Percentiles rank a stretch among this genome's conserved stretches.
phyloP scores from a whole-genome alignment of 495 filamentous ascomycete genomes.

The Annulohypoxylon moriforme region DNA sequence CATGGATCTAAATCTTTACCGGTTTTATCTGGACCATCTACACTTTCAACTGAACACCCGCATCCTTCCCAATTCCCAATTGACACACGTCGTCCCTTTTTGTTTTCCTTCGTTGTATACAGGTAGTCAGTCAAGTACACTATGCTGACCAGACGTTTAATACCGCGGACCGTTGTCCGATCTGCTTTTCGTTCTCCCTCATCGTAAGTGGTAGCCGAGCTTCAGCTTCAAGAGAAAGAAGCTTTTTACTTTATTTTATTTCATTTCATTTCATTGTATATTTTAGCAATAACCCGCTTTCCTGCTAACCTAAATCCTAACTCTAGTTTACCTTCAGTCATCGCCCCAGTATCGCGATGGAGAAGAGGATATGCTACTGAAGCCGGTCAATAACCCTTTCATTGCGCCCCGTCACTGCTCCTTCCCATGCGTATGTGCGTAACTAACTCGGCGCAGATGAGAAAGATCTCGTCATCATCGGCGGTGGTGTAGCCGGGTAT shows the following conservation, averaged over 20 bases:
- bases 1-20: not conserved
- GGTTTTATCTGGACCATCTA: constrained; percentile 8
- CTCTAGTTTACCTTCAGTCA: constrained; percentile 67
- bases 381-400: constrained; percentile 68
- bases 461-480: constrained; percentile 93
- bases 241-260: no score
- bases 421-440: not conserved
- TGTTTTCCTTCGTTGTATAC: constrained; percentile 42
- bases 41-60: constrained; percentile 30
- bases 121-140: constrained; percentile 7
- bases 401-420: not conserved
- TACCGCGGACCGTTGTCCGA: constrained; percentile 74
- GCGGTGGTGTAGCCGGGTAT: constrained; percentile 98
- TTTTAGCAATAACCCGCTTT: constrained; percentile 43
- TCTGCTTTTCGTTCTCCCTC: constrained; percentile 68
- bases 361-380: constrained; percentile 82
- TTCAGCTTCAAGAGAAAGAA: constrained; percentile 11
- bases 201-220: constrained; percentile 56
- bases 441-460: constrained; percentile 69
- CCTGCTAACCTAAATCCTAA: constrained; percentile 46
- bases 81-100: constrained; percentile 38
- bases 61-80: constrained; percentile 37
- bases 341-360: constrained; percentile 68
- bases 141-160: constrained; percentile 78
- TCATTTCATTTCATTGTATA: no score